Percentiles rank a stretch among this genome's conserved stretches.
Conservation (phyloP, 1,284 basidiomycete species). For the Moniliophthora roreri region DNA sequence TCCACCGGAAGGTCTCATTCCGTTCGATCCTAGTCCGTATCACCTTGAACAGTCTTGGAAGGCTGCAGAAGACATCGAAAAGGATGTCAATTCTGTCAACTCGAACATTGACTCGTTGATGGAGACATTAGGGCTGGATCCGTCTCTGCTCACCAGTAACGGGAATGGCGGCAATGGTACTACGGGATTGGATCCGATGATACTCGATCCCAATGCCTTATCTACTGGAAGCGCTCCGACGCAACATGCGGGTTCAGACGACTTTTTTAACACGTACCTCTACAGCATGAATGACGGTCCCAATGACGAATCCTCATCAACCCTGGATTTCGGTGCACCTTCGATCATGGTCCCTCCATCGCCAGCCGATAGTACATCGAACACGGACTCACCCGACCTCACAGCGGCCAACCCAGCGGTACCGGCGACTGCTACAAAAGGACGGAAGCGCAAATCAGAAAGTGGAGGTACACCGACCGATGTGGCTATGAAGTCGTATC, state of each 20-base stretch:
- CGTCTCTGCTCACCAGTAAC: constrained; percentile 31
- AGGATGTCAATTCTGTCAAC: constrained; percentile 73
- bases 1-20: constrained; percentile 30
- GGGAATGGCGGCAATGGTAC: constrained; percentile 18
- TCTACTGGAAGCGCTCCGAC: background rate
- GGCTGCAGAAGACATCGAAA: constrained; percentile 64
- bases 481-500: constrained; percentile 1
- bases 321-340: background rate
- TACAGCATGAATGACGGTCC: background rate
- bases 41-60: constrained; percentile 59
- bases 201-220: constrained; percentile 1
- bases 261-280: constrained; percentile 1
- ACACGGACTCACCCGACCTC: background rate
- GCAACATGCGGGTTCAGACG: constrained; percentile 1
- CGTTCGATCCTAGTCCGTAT: constrained; percentile 40
- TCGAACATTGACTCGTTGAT: constrained; percentile 74
- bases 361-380: background rate
- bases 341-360: background rate
- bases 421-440: constrained; percentile 11
- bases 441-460: constrained; percentile 51
- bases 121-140: constrained; percentile 67
- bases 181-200: background rate
- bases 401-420: background rate
- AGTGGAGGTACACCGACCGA: constrained; percentile 19
- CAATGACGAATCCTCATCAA: background rate